Conservation (phyloP, 2,329 filamentous ascomycete genomes). For the Trichoderma cornu-damae region DNA sequence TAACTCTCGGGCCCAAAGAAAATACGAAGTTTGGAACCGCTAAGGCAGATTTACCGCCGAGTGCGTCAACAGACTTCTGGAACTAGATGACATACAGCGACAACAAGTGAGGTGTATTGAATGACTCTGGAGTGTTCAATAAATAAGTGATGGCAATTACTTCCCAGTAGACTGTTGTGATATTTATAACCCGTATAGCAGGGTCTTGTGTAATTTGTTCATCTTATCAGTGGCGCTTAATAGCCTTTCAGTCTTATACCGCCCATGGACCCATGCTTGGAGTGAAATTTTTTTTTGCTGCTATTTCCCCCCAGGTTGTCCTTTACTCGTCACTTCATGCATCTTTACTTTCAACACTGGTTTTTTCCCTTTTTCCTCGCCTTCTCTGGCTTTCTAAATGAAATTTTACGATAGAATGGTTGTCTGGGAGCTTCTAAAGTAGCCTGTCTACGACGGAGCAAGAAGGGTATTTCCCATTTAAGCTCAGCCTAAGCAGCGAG, state of each 20-base stretch:
- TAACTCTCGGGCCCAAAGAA: conserved; percentile 49
- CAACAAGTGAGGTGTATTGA: not conserved
- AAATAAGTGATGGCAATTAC: not conserved
- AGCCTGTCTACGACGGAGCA: too few species aligned
- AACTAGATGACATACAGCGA: not conserved
- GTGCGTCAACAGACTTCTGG: conserved; percentile 26
- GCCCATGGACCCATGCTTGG: not conserved
- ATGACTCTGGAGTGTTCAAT: not conserved
- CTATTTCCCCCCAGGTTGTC: not conserved
- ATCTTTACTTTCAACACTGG: not conserved
- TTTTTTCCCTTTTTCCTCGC: not conserved
- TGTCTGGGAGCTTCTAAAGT: not conserved
- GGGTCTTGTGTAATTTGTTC: not conserved
- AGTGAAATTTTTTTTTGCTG: not conserved
- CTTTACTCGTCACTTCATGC: not conserved
- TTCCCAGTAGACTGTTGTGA: not conserved
- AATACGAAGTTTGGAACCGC: conserved; percentile 31
- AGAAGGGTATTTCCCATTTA: not conserved
- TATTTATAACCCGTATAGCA: too few species aligned
- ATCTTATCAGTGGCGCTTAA: too few species aligned
- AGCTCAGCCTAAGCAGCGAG: not conserved
- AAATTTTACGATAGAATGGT: not conserved
- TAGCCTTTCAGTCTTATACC: not conserved
- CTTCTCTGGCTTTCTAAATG: not conserved
- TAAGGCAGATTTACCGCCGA: conserved; percentile 22